Percentiles rank a stretch among this genome's conserved stretches.
These are phyloP conservation scores for Amylostereum chailletii DNA, from an alignment of 1,284 basidiomycete species.

Conservation along the genomic window DNA sequence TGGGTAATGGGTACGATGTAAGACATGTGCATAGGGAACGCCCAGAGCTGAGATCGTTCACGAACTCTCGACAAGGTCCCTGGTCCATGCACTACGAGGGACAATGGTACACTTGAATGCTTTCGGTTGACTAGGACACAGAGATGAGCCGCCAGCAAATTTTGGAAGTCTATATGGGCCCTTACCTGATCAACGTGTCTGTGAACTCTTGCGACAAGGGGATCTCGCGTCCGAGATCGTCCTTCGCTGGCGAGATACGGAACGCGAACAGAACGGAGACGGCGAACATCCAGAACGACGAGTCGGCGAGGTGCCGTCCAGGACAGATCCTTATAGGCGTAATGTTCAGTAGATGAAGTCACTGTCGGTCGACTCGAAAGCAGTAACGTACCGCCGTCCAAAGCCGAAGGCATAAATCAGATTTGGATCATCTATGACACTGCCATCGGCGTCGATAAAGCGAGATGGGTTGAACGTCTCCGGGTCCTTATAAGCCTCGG, in stretches of 20 bases:
- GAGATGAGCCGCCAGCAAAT: no score
- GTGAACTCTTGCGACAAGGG: no score
- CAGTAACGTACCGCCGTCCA: constrained; percentile 2
- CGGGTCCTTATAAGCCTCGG: not conserved
- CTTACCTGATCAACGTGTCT: no score
- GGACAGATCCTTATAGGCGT: constrained; percentile 5
- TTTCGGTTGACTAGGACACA: no score
- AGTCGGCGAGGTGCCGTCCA: constrained; percentile 9
- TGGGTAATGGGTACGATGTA: no score
- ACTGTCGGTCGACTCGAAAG: not conserved
- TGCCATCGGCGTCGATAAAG: not conserved
- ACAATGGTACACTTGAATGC: no score
- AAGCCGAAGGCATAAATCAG: not conserved
- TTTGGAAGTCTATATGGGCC: no score
- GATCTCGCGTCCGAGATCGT: constrained; percentile 9
- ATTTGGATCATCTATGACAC: not conserved
- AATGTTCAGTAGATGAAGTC: not conserved
- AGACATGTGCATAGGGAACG: no score
- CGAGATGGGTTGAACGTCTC: not conserved
- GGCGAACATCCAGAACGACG: constrained; percentile 14
- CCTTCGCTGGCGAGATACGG: constrained; percentile 8
- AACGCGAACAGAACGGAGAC: constrained; percentile 12
- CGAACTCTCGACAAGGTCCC: no score
- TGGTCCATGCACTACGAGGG: no score
- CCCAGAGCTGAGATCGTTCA: no score